Conservation (phyloP, 1,284 basidiomycete genomes). For the Mycena sp. region DNA sequence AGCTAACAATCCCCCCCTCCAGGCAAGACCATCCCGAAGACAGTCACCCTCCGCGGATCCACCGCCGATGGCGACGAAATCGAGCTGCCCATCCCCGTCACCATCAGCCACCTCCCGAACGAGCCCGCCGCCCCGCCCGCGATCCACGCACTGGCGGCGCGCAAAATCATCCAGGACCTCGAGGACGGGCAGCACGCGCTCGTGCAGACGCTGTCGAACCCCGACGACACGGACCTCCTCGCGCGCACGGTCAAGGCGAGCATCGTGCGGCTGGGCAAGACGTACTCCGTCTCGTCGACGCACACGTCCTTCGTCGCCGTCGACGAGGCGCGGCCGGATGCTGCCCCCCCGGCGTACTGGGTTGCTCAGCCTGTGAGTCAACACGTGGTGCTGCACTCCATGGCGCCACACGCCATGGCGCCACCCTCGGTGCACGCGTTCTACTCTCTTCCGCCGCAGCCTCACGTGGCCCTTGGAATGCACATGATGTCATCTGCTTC, state of each 20-base stretch:
- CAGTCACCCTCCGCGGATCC: constrained; percentile 20
- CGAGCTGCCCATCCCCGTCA: constrained; percentile 21
- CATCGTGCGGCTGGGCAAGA: constrained; percentile 57
- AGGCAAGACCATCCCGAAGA: constrained; percentile 21
- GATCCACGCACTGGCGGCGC: constrained; percentile 63
- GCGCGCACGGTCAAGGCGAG: constrained; percentile 44
- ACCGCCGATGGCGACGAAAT: constrained; percentile 21
- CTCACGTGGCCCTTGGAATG: no score
- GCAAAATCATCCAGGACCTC: constrained; percentile 59
- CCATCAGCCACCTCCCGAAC: constrained; percentile 22
- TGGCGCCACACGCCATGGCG: no score
- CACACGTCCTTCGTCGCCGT: constrained; percentile 68
- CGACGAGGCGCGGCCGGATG: constrained; percentile 29
- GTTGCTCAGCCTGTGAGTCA: no score
- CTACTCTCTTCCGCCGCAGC: background rate
- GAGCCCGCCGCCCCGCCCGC: constrained; percentile 41
- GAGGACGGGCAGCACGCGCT: constrained; percentile 37
- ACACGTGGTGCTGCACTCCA: background rate
- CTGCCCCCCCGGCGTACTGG: background rate
- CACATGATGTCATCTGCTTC: no score
- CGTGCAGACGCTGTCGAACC: constrained; percentile 35
- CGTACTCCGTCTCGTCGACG: constrained; percentile 59
- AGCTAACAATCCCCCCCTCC: background rate
- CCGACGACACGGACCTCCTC: constrained; percentile 28
- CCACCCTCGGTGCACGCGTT: background rate